Percentiles rank a stretch among this genome's conserved stretches.
Conservation (phyloP, 257 asterid species). For the Solanum bulbocastanum region DNA sequence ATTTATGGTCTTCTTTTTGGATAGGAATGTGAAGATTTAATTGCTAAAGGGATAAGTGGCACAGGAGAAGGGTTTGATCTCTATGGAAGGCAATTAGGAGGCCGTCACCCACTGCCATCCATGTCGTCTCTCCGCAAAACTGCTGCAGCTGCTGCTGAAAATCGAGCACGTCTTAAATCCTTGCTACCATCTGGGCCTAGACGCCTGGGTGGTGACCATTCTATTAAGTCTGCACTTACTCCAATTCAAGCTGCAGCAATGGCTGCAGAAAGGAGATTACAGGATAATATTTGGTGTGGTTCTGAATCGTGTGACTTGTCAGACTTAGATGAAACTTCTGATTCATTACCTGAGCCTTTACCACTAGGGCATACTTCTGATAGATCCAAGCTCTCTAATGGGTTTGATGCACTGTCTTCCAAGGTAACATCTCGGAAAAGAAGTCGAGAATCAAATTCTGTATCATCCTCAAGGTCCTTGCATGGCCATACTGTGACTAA, state of each 20-base stretch:
- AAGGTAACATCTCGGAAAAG: conserved; percentile 44
- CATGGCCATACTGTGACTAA: conserved; percentile 10
- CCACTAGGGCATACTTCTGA: conserved; percentile 27
- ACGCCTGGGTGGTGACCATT: conserved; percentile 71
- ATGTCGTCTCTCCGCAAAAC: conserved; percentile 53
- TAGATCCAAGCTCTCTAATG: conserved; percentile 11
- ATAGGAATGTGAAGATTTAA: conserved; percentile 85
- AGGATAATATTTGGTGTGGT: conserved; percentile 90
- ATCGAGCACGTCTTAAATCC: conserved; percentile 51
- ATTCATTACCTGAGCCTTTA: conserved; percentile 15
- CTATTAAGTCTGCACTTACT: conserved; percentile 63
- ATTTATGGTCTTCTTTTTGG: background rate
- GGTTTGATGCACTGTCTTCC: conserved; percentile 8
- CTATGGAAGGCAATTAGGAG: conserved; percentile 85
- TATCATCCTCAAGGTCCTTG: conserved; percentile 9
- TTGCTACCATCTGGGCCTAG: conserved; percentile 82
- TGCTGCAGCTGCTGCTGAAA: conserved; percentile 79
- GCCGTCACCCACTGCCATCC: conserved; percentile 38
- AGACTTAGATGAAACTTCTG: conserved; percentile 46
- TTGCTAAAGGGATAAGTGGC: conserved; percentile 67
- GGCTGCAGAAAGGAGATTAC: conserved; percentile 96
- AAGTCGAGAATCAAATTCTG: conserved; percentile 29
- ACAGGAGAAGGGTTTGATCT: conserved; percentile 82
- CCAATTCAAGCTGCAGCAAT: conserved; percentile 96
- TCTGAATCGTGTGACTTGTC: conserved; percentile 49